Percentiles rank a stretch among this genome's conserved stretches.
phyloP scores from a whole-genome alignment of 2,329 filamentous ascomycete genomes.

The Exutisphaerella laricina region DNA sequence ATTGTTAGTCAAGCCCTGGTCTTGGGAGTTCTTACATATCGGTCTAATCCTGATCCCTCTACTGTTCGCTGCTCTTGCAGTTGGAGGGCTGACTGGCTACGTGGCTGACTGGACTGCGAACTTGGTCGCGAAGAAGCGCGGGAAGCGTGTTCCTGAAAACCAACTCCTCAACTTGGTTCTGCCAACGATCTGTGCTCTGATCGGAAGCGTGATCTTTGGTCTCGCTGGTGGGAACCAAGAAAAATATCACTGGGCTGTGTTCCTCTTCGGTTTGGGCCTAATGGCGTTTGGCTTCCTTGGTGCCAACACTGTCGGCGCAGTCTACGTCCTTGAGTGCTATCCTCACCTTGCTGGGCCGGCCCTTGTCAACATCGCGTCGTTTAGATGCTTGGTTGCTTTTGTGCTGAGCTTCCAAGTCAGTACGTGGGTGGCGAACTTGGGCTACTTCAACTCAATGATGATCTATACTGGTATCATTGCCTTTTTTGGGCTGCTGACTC shows the following conservation, averaged over 20 bases:
- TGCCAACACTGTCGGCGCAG: conserved; percentile 29
- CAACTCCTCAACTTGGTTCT: conserved; percentile 28
- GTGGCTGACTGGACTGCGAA: conserved; percentile 28
- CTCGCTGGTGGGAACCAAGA: conserved; percentile 21
- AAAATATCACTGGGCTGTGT: conserved; percentile 24
- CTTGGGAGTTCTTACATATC: conserved; percentile 14
- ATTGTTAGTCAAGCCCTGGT: conserved; percentile 23
- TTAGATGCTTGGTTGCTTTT: conserved; percentile 30
- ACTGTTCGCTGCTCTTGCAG: conserved; percentile 23
- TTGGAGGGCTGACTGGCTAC: conserved; percentile 24
- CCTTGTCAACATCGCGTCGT: conserved; percentile 31
- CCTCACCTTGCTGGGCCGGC: conserved; percentile 30
- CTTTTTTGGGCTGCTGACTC: conserved; percentile 23
- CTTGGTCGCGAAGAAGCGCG: conserved; percentile 23
- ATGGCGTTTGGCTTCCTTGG: conserved; percentile 30
- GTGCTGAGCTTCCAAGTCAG: conserved; percentile 26
- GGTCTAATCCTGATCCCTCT: conserved; percentile 24
- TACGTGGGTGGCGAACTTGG: conserved; percentile 27
- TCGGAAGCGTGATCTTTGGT: conserved; percentile 28
- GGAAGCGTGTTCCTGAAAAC: conserved; percentile 27
- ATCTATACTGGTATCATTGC: conserved; percentile 29
- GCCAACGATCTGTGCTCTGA: conserved; percentile 24
- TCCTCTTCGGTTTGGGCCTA: conserved; percentile 27
- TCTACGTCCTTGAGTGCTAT: conserved; percentile 32
- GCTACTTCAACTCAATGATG: conserved; percentile 26